Percentiles rank a stretch among this genome's conserved stretches.
Evolutionary conservation across 1,139 yeast genomes (phyloP).

Genomic region (Saccharomyces hybrid): DNA sequence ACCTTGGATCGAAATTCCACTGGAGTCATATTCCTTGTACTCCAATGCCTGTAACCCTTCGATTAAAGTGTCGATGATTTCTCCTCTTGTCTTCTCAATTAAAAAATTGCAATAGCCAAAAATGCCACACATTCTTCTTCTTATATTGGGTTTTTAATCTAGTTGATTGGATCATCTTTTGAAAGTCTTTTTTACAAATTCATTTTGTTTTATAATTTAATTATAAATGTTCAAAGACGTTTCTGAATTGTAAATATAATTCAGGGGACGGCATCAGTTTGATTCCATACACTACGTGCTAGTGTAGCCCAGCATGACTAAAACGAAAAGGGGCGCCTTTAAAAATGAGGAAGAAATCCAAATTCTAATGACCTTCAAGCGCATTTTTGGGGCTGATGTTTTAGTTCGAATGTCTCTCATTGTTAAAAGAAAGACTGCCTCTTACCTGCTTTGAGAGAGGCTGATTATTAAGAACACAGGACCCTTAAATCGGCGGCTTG

Average conservation of each 20-base stretch:
- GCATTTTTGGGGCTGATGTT: background rate
- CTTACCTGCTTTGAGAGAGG: background rate
- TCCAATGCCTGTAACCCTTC: constrained; percentile 92
- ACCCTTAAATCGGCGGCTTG: background rate
- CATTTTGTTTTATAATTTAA: background rate
- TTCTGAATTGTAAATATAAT: background rate
- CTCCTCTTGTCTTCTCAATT: constrained; percentile 87
- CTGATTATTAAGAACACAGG: background rate
- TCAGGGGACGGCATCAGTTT: background rate
- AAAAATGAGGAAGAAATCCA: background rate
- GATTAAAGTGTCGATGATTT: constrained; percentile 76
- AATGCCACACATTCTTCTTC: constrained; percentile 65
- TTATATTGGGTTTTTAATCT: background rate
- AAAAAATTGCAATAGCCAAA: constrained; percentile 96
- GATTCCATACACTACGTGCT: background rate
- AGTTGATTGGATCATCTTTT: background rate
- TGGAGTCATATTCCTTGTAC: constrained; percentile 96
- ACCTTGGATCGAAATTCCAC: constrained; percentile 94
- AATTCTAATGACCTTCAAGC: background rate
- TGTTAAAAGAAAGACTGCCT: background rate
- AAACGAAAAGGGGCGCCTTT: background rate
- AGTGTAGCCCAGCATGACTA: background rate
- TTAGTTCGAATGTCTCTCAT: background rate
- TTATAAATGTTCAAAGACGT: background rate
- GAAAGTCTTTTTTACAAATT: background rate